Evolutionary conservation across 2,329 filamentous ascomycete genomes (phyloP), one percentile per base, ranked within the genome.

Genomic region (Mariannaea elegans): DNA sequence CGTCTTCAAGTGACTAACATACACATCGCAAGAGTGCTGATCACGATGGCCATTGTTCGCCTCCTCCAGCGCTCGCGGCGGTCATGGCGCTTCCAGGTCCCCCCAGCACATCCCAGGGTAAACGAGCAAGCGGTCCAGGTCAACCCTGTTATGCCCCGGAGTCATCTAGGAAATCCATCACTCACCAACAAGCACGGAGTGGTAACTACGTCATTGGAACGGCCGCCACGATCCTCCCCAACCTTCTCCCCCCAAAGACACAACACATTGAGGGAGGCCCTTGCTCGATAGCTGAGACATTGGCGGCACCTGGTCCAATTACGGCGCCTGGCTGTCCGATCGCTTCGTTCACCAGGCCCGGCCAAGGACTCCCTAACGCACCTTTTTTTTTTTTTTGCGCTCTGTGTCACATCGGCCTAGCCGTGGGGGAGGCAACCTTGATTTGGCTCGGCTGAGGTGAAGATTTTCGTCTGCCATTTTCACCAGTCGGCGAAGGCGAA

Each of bases 181-280:
- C 39, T 52, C 48, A 61, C 59, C 42, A 16, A 47, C 45, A 23
- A 60, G 41, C 56, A 65, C 5, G 49, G 46, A n/a, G n/a, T n/a
- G n/a, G n/a, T n/a, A 61, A 56, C 65, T 69, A 70, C 68, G 68
- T 70, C 68, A 70, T 68, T 57, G 45, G 58, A 66, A 69, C 66
- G 56, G 46, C 46, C 32, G 46, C 39, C 39, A 23, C 52, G 56
- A 66, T 66, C 53, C 63, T 62, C 48, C 53, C 64, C 59, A 65
- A 48, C 62, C 60, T 63, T 60, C 46, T 21, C 53, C 38, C 36
- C 59, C 46, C 50, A 64, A 55, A 59, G 51, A 45, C 21, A 56
- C 63, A 58, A 59, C 45, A 32, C 49, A 47, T 32, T 41, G 60
- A 61, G 53, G 48, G 50, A 5, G 32, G 32, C 50, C 48, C 49